Evolutionary conservation across 352 stramenopile species (phyloP).

Genomic region (Labyrinthula sp.): DNA sequence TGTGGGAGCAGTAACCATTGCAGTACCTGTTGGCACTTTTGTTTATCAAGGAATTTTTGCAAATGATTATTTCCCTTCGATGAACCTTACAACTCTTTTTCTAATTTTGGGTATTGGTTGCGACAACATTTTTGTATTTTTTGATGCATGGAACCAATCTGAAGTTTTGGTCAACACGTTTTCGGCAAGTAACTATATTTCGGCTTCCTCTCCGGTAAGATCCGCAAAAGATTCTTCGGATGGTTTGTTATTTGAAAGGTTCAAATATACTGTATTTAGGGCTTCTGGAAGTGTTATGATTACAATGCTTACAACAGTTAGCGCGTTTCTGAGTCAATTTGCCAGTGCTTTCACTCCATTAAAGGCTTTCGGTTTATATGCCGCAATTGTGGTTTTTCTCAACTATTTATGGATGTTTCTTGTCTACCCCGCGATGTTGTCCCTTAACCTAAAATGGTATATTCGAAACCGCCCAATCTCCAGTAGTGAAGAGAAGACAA

Average conservation of each 20-base stretch:
- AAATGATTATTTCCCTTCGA: conserved; percentile 40
- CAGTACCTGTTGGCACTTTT: conserved; percentile 40
- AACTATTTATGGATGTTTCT: conserved; percentile 18
- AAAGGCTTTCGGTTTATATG: conserved; percentile 19
- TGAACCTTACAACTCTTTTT: conserved; percentile 27
- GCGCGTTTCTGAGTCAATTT: conserved; percentile 10
- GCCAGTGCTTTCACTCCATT: conserved; percentile 19
- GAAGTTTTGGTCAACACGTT: background rate
- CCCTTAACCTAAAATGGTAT: too few species aligned
- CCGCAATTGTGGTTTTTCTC: conserved; percentile 16
- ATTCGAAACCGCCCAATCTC: conserved; percentile 13
- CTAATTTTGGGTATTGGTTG: conserved; percentile 21
- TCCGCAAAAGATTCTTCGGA: conserved; percentile 7
- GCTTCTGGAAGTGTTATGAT: conserved; percentile 11
- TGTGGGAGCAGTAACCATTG: conserved; percentile 39
- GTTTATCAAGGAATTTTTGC: conserved; percentile 39
- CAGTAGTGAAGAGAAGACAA: too few species aligned
- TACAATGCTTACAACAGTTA: conserved; percentile 14
- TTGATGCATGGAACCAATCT: conserved; percentile 17
- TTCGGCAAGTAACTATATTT: too few species aligned
- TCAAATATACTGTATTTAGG: conserved; percentile 9
- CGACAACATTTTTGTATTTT: conserved; percentile 24
- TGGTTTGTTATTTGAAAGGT: conserved; percentile 3
- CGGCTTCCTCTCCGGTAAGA: too few species aligned
- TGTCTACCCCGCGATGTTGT: conserved; percentile 14